Conservation (phyloP, 31 red algal species). For the Odonthalia washingtoniensis region DNA sequence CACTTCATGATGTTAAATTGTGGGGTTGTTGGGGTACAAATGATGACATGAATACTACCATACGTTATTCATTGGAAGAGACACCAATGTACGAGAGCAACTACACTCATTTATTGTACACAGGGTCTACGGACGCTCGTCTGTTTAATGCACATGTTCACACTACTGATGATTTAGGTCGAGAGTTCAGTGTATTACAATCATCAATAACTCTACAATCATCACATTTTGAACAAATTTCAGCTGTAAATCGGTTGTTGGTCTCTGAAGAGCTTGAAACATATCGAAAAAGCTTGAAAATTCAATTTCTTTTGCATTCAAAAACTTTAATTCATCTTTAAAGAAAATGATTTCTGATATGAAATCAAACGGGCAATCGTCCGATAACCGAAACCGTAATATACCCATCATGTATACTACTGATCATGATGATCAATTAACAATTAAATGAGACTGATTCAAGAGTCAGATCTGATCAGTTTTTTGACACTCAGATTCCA, state of each 20-base stretch:
- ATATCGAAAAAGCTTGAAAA: background rate
- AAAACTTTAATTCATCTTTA: background rate
- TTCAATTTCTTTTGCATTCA: background rate
- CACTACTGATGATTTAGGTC: background rate
- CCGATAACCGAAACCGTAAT: too few relatives aligned
- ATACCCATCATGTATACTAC: too few relatives aligned
- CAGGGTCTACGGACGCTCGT: background rate
- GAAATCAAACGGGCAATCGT: background rate
- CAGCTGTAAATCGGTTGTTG: background rate
- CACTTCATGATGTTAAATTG: slow-evolving; percentile 36
- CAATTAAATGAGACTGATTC: background rate
- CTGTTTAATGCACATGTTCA: background rate
- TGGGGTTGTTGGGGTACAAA: slow-evolving; percentile 25
- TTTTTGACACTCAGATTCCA: background rate
- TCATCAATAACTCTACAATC: background rate
- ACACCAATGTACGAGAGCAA: slow-evolving; percentile 9
- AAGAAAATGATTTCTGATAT: background rate
- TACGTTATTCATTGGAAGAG: slow-evolving; percentile 15
- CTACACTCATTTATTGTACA: slow-evolving; percentile 26
- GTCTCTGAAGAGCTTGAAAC: background rate
- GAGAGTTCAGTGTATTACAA: background rate
- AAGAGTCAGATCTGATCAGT: background rate
- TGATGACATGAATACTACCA: background rate
- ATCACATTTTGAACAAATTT: too few relatives aligned
- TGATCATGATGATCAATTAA: background rate